Percentiles rank a stretch among this genome's conserved stretches.
Conservation (phyloP, 1,139 yeast genomes). For the Dujonia santamariae region DNA sequence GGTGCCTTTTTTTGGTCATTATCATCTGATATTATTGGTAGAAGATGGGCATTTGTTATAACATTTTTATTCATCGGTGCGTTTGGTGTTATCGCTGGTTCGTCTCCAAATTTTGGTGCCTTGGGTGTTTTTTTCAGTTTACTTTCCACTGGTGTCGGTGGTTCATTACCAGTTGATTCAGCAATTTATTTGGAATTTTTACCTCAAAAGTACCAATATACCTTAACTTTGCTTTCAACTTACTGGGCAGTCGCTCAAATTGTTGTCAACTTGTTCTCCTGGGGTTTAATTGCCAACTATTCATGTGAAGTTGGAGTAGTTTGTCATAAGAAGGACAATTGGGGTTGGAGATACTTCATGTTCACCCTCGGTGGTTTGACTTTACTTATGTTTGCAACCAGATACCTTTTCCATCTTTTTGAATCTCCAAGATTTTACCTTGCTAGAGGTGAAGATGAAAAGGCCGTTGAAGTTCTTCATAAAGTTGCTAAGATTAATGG, state of each 20-base stretch:
- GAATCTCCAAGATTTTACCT: conserved; percentile 40
- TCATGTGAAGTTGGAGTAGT: conserved; percentile 26
- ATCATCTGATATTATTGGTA: conserved; percentile 39
- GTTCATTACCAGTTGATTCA: conserved; percentile 43
- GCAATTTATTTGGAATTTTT: conserved; percentile 44
- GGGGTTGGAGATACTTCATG: conserved; percentile 44
- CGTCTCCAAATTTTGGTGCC: conserved; percentile 40
- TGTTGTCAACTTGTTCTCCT: conserved; percentile 35
- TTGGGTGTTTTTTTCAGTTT: conserved; percentile 35
- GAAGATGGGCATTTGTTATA: conserved; percentile 42
- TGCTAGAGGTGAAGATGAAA: conserved; percentile 36
- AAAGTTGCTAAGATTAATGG: conserved; percentile 36
- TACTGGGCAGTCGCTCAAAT: conserved; percentile 48
- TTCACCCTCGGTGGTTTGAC: conserved; percentile 41
- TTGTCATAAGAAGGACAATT: conserved; percentile 34
- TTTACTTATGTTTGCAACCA: conserved; percentile 30
- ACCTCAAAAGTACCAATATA: conserved; percentile 36
- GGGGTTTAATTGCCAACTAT: conserved; percentile 40
- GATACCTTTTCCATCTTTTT: conserved; percentile 35
- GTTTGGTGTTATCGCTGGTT: conserved; percentile 36
- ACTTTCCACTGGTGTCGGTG: conserved; percentile 48
- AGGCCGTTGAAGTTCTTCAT: conserved; percentile 33
- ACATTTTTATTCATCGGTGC: conserved; percentile 41
- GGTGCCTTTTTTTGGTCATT: conserved; percentile 45
- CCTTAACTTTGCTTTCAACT: conserved; percentile 40